Evolutionary conservation across 805 yeast species (phyloP), one percentile per base, ranked within the genome.

Genomic region (Nematodospora valgi): DNA sequence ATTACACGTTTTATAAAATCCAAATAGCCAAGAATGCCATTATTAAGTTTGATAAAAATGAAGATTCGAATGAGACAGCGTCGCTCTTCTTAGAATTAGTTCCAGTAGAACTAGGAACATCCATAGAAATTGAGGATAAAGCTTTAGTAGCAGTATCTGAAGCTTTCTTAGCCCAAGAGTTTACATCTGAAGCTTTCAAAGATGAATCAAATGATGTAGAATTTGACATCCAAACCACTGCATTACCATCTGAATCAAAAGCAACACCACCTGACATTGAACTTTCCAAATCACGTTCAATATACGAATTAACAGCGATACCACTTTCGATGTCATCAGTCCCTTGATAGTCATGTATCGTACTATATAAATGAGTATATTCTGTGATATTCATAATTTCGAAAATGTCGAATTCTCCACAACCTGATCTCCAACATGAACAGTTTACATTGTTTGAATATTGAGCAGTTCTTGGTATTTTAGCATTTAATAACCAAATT

Each of bases 371-470:
- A 38, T 78, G 69, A 12, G 46, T 45, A 12, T 38, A 35, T 44
- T 76, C 75, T 11, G 86, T 76, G 37, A 63, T 59, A 58, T 82
- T 82, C 77, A 80, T 72, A 26, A 78, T 79, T 62, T 83, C 91
- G 52, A 82, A 82, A 46, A 81, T 73, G 58, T 82, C 91, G 47
- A 77, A 80, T 58, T 82, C 88, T 54, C 89, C 88, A 59, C 88
- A 80, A 8, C 89, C 91, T 19, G 82, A 70, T 29, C 73, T 65
- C 89, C 89, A 82, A 50, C 87, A 79, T 5, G 87, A 80, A 57
- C 88, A 82, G 52, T 76, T 77, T 23, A 64, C 61, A 45, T 76
- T 76, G 4, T 60, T 41, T 31, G 81, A 78, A 52, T 81, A 82
- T 58, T 82, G 88, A 3, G 88, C 63, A 13, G 88, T 82, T 66